phyloP scores from a whole-genome alignment of 768 basidiomycete species.

The Suillus occidentalis region DNA sequence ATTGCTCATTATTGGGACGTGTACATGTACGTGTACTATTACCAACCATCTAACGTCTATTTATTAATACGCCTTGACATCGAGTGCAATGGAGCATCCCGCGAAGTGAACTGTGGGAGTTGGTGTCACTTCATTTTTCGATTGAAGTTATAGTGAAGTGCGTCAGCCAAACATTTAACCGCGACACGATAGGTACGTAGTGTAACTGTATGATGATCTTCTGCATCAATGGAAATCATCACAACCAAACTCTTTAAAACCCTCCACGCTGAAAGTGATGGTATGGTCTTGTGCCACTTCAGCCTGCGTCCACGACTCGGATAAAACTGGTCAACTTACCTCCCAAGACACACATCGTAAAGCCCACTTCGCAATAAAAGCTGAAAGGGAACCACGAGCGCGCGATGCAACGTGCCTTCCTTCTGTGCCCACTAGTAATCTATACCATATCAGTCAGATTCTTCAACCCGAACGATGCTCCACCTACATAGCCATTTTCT shows the following conservation, averaged over 20 bases:
- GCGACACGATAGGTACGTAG: not conserved
- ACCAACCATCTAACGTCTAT: not conserved
- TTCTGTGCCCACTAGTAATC: conserved; percentile 46
- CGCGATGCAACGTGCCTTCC: not conserved
- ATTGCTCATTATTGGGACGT: not conserved
- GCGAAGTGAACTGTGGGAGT: not conserved
- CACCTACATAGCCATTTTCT: conserved; percentile 71
- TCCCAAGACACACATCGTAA: conserved; percentile 63
- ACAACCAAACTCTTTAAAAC: conserved; percentile 55
- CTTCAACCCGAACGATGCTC: conserved; percentile 1
- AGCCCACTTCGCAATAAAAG: conserved; percentile 75
- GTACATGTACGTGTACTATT: not conserved
- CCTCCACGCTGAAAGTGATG: conserved; percentile 65
- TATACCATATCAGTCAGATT: conserved; percentile 14
- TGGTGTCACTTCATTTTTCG: not conserved
- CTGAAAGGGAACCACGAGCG: conserved; percentile 30
- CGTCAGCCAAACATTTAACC: not conserved
- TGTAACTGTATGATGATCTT: not conserved
- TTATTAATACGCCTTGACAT: not conserved
- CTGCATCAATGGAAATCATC: conserved; percentile 18
- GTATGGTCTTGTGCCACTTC: conserved; percentile 52
- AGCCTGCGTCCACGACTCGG: no score
- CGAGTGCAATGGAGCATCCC: not conserved
- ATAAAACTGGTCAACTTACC: conserved; percentile 39
- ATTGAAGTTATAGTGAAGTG: not conserved